Evolutionary conservation across 2,329 filamentous ascomycete species (phyloP).

Genomic region (Fusarium irregulare): DNA sequence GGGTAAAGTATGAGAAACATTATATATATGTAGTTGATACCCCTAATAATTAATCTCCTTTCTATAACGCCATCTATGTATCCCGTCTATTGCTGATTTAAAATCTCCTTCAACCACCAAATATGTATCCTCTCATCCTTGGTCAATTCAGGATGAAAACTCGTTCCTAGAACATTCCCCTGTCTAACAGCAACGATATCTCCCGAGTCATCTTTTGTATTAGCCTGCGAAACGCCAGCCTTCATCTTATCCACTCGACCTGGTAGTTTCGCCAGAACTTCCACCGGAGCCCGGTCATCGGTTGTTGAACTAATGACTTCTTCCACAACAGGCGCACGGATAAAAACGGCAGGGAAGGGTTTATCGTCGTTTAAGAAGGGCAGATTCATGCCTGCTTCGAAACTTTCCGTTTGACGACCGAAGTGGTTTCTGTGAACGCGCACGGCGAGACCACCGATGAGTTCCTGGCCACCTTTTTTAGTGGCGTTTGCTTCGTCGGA

Average conservation of each 20-base stretch:
- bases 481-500: constrained; percentile 88
- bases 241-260: constrained; percentile 53
- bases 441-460: constrained; percentile 92
- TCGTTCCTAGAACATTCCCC: constrained; percentile 92
- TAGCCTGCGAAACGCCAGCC: constrained; percentile 53
- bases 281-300: constrained; percentile 55
- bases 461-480: constrained; percentile 90
- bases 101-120: constrained; percentile 86
- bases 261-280: constrained; percentile 65
- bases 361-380: constrained; percentile 69
- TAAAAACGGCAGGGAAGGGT: constrained; percentile 85
- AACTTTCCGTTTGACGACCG: constrained; percentile 91
- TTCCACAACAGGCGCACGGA: constrained; percentile 93
- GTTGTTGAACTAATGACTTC: constrained; percentile 65
- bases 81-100: constrained; percentile 35
- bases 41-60: constrained; percentile 13
- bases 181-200: constrained; percentile 92
- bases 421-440: constrained; percentile 95
- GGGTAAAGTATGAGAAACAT: constrained; percentile 24
- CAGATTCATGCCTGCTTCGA: constrained; percentile 79
- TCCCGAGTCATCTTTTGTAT: constrained; percentile 60
- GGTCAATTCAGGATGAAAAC: constrained; percentile 95
- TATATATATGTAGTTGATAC: constrained; percentile 12
- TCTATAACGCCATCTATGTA: constrained; percentile 25
- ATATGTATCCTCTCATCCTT: constrained; percentile 87